Evolutionary conservation across 176 grass and related monocot species (phyloP), one percentile per base, ranked within the genome.

Genomic region (Aegilops tauschii): DNA sequence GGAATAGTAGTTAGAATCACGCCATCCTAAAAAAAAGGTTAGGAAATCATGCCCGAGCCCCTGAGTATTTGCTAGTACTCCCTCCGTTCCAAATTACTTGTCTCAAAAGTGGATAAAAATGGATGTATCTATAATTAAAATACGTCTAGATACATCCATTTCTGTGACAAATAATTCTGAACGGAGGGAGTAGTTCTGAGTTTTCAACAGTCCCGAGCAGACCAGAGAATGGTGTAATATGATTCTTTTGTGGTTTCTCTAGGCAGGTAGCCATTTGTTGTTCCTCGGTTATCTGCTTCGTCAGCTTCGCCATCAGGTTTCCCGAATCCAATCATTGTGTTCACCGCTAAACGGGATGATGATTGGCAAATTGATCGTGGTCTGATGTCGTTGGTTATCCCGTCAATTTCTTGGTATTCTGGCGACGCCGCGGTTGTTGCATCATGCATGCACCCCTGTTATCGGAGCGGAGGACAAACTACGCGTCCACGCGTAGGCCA

Each of bases 391-490:
- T 71, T 34, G 65, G 87, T 71, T 72, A 50, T 18, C 3, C 65
- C 47, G 32, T 78, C 76, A 69, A 69, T 91, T 76, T 87, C 1
- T 80, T 68, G 84, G 44, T 28, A 65, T 47, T 16, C 21, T 6
- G 37, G 67, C 42, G 75, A 21, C 69, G 70, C 18, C 44, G 80
- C 54, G 34, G 77, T 68, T 76, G 81, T 76, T 81, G 89, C 85
- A 63, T 84, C 36, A 62, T 81, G 39, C n/a, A 9, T n/a, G 7
- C 12, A 28, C 18, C 58, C n/a, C 9, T 6, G 28, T 61, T 29
- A 80, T 35, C 72, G 35, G 31, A 31, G 42, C 70, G 44, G 25
- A 80, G 81, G 81, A 47, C 81, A 49, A 61, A 87, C 80, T 29
- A 49, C 67, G 18, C 56, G 70, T 74, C 37, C 25, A 84, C 68